Evolutionary conservation across 2,329 filamentous ascomycete species (phyloP).

Genomic region (Aspergillus glaucus): DNA sequence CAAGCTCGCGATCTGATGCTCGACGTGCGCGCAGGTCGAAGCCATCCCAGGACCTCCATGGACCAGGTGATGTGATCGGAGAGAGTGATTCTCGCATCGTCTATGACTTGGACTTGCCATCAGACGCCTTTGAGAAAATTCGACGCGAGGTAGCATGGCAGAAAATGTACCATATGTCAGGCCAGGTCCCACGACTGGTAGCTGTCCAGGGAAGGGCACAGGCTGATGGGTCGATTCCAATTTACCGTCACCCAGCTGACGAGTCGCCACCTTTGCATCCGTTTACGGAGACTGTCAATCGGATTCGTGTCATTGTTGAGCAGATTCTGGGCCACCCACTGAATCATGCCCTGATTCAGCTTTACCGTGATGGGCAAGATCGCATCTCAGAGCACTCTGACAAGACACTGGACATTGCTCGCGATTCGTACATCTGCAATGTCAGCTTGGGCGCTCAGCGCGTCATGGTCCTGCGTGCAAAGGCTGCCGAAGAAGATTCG

Average conservation of each 20-base stretch:
- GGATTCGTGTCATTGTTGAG: constrained; percentile 64
- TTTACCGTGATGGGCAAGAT: constrained; percentile 82
- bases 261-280: constrained; percentile 70
- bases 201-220: constrained; percentile 74
- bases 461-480: constrained; percentile 80
- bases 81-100: constrained; percentile 76
- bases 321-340: constrained; percentile 67
- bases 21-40: constrained; percentile 16
- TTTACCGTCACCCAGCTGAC: constrained; percentile 94
- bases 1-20: constrained; percentile 7
- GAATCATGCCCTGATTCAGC: constrained; percentile 89
- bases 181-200: constrained; percentile 84
- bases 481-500: constrained; percentile 35
- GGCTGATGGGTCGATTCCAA: constrained; percentile 63
- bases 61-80: constrained; percentile 56
- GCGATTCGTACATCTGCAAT: constrained; percentile 79
- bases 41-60: constrained; percentile 24
- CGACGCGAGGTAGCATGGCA: constrained; percentile 77
- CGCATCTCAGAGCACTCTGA: constrained; percentile 96
- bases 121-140: constrained; percentile 61
- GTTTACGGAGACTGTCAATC: constrained; percentile 67
- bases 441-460: constrained; percentile 87
- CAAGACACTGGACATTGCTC: constrained; percentile 87
- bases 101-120: constrained; percentile 58
- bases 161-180: constrained; percentile 85